These are phyloP conservation scores for Fragilaria radians DNA, from an alignment of 108 stramenopile species.

Conservation along the genomic window DNA sequence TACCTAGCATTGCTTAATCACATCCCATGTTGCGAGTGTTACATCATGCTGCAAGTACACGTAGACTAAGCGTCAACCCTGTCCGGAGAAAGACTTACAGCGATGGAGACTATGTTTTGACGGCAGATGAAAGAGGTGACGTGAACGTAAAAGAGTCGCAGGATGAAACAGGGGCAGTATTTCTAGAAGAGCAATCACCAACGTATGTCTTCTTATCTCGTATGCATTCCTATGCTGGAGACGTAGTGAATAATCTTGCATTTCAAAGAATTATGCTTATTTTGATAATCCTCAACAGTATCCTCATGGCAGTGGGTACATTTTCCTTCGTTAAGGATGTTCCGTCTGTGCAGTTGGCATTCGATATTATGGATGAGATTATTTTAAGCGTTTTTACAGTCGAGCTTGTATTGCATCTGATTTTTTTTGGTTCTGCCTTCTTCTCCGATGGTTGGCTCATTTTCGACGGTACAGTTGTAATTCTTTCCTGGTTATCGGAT, in stretches of 20 bases:
- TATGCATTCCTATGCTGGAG: constrained; percentile 3
- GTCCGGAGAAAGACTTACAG: too few relatives aligned
- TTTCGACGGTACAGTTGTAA: constrained; percentile 25
- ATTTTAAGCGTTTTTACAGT: constrained; percentile 25
- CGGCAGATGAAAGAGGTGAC: too few relatives aligned
- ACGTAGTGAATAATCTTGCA: constrained; percentile 16
- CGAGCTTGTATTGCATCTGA: constrained; percentile 25
- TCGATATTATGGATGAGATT: constrained; percentile 16
- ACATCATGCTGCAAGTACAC: too few relatives aligned
- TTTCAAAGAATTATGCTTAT: constrained; percentile 19
- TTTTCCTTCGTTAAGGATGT: constrained; percentile 27
- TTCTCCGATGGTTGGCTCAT: constrained; percentile 26
- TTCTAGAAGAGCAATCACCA: too few relatives aligned
- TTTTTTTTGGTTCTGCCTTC: constrained; percentile 16
- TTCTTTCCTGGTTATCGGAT: constrained; percentile 15
- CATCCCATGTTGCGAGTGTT: too few relatives aligned
- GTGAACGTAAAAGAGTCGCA: too few relatives aligned
- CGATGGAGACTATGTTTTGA: too few relatives aligned
- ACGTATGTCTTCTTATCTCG: neutral
- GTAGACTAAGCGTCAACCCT: too few relatives aligned
- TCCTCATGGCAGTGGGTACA: constrained; percentile 26
- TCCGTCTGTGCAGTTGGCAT: constrained; percentile 3
- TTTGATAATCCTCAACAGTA: constrained; percentile 23
- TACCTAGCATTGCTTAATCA: too few relatives aligned
- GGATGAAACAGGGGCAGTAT: too few relatives aligned